Conservation (phyloP, 2,329 filamentous ascomycete species). For the Ophiosphaerella herpotricha region DNA sequence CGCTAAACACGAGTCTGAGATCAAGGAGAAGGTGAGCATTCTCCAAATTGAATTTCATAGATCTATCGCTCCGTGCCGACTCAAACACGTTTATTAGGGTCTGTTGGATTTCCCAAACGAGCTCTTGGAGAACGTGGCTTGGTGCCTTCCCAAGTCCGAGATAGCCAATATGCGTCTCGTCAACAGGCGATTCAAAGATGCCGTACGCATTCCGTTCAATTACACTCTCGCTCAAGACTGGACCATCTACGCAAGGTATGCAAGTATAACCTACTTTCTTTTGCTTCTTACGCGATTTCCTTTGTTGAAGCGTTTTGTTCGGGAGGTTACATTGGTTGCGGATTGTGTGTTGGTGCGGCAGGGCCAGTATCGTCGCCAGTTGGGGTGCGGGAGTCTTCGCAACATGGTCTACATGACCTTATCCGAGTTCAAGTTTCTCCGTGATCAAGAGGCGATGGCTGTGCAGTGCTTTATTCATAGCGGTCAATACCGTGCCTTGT, state of each 20-base stretch:
- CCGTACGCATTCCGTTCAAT: neutral
- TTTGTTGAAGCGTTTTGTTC: neutral
- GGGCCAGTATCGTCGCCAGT: too few species aligned
- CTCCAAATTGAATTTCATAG: neutral
- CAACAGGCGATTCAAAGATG: neutral
- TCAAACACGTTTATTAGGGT: neutral
- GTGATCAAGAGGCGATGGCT: neutral
- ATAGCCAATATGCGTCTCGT: constrained; percentile 7
- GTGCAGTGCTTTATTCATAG: constrained; percentile 8
- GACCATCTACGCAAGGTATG: constrained; percentile 3
- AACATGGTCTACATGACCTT: too few species aligned
- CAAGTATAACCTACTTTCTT: constrained; percentile 7
- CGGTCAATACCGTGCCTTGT: constrained; percentile 17
- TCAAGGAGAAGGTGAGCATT: neutral
- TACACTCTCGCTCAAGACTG: neutral
- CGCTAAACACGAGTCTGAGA: too few species aligned
- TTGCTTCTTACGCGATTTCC: neutral
- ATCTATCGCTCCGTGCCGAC: too few species aligned
- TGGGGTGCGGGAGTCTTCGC: too few species aligned
- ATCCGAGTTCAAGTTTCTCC: too few species aligned
- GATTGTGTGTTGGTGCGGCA: constrained; percentile 8
- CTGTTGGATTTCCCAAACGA: neutral
- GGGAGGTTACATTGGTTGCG: constrained; percentile 10
- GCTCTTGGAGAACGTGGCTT: constrained; percentile 4
- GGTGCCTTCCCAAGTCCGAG: neutral